phyloP scores from a whole-genome alignment of 179 eudicot species.

The Camellia oleifera region DNA sequence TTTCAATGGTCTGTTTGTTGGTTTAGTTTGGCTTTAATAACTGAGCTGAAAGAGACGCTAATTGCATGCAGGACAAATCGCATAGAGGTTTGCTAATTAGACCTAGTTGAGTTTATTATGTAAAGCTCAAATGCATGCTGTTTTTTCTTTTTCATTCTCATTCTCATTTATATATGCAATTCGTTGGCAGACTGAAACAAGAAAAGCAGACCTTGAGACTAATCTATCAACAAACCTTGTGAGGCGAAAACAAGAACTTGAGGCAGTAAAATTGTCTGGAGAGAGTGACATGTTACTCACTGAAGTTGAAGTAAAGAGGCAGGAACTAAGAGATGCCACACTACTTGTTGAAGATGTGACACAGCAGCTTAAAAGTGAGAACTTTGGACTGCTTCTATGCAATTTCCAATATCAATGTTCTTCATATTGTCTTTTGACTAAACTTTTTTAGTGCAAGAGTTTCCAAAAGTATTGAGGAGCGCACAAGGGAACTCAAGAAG shows the following conservation, averaged over 20 bases:
- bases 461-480: constrained; percentile 51
- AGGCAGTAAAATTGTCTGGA: constrained; percentile 62
- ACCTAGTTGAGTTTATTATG: neutral
- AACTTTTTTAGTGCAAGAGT: constrained; percentile 41
- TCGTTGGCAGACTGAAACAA: constrained; percentile 70
- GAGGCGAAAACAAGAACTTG: constrained; percentile 81
- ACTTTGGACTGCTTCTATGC: neutral
- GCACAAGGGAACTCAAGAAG: constrained; percentile 54
- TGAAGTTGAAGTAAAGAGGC: constrained; percentile 69
- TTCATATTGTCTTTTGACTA: constrained; percentile 4
- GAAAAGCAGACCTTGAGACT: constrained; percentile 90
- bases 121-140: constrained; percentile 4
- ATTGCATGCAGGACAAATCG: constrained; percentile 72
- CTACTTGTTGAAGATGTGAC: constrained; percentile 54
- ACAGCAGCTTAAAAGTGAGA: constrained; percentile 68
- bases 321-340: constrained; percentile 73
- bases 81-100: constrained; percentile 62
- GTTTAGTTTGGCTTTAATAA: constrained; percentile 30
- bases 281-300: constrained; percentile 50
- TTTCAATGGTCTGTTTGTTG: too few relatives aligned
- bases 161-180: constrained; percentile 3
- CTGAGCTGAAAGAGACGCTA: constrained; percentile 79
- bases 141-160: neutral
- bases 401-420: neutral
- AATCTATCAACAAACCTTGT: constrained; percentile 87